Percentiles rank a stretch among this genome's conserved stretches.
These are phyloP conservation scores for Lactarius akahatsu DNA, from an alignment of 768 basidiomycete genomes.

Conservation along the genomic window DNA sequence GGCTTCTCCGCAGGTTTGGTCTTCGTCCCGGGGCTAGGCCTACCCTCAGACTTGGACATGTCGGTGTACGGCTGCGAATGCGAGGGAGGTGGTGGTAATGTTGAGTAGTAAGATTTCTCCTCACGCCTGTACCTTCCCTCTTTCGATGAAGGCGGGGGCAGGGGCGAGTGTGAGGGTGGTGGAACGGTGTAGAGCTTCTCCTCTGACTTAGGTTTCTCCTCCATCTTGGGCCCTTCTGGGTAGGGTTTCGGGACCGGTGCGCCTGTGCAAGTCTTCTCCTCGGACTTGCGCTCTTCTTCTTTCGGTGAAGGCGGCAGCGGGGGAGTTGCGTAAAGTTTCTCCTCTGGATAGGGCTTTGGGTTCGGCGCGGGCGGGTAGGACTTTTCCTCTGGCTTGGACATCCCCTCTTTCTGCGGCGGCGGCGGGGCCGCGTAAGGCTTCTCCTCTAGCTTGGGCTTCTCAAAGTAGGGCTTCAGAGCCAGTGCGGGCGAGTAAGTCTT, in stretches of 20 bases:
- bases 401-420: constrained; percentile 1
- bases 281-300: constrained; percentile 1
- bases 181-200: neutral
- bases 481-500: neutral
- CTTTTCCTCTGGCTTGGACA: neutral
- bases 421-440: neutral
- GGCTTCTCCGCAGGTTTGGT: neutral
- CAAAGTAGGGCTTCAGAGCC: neutral
- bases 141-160: neutral
- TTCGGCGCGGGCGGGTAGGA: neutral
- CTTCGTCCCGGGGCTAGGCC: neutral
- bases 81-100: neutral
- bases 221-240: neutral
- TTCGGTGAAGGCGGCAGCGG: neutral
- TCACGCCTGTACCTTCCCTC: neutral
- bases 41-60: neutral
- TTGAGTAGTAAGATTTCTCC: neutral
- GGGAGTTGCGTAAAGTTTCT: neutral
- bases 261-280: constrained; percentile 10
- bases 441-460: neutral
- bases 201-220: neutral
- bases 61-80: neutral
- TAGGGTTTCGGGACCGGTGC: neutral
- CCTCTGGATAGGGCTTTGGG: neutral
- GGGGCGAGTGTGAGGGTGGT: neutral